Evolutionary conservation across 164 flowering plant species (phyloP), one percentile per base, ranked within the genome.

Genomic region (Tetrastigma voinierianum): DNA sequence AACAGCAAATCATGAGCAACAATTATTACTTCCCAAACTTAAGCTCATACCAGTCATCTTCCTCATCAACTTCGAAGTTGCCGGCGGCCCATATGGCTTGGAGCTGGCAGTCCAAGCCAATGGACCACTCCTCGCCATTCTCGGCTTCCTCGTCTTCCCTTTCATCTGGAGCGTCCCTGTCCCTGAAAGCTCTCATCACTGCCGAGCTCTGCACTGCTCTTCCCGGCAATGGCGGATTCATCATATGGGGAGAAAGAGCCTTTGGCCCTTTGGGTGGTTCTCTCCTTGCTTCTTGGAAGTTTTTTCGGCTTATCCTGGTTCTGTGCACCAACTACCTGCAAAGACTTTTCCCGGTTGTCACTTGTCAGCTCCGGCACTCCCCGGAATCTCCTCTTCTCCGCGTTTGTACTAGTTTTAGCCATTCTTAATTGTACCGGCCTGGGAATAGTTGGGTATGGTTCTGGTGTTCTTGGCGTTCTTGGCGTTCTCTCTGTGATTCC

Each of bases 211-310:
- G 90, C 69, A 89, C 96, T 6, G 70, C 97, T 17, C 88, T 74
- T 69, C 94, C 97, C 7, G 96, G 92, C 6, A 86, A 90, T 74
- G 96, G 98, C 7, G 98, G 98, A 0, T 90, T 80, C 54, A 92
- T 91, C 10, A 82, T 88, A 9, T 91, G 96, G 97, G 98, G 92
- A 10, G 65, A 77, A 10, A 46, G 70, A 0, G 96, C 98, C 13
- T 90, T 93, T 62, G 97, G 98, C 6, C 92, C 92, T n/a, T 76
- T 84, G 77, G 68, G 98, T n/a, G n/a, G 98, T 4, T 93, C 89
- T 47, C 65, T 85, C 7, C 81, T 89, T 94, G 98, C 94, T 2
- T 76, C 87, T 0, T 83, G 78, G 87, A 93, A 90, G 49, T 86
- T 86, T 74, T 81, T 89, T 18, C 94, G 19, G 78, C 97, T 19